phyloP scores from a whole-genome alignment of 176 grass and related monocot genomes.

The Bolboschoenus planiculmis region DNA sequence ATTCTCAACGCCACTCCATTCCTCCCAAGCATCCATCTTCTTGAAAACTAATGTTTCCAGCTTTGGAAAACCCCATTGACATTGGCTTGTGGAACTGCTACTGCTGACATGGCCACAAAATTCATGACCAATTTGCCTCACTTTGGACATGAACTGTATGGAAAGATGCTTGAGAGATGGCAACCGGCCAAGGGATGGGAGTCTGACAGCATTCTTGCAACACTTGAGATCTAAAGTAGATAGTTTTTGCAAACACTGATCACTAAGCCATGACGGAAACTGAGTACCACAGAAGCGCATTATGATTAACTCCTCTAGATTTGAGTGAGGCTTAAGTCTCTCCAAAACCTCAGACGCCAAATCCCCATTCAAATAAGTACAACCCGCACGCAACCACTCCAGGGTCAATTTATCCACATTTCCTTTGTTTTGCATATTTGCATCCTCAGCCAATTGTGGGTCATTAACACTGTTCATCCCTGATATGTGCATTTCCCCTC shows the following conservation, averaged over 20 bases:
- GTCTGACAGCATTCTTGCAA: conserved; percentile 17
- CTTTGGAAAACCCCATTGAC: conserved; percentile 15
- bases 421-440: conserved; percentile 25
- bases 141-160: conserved; percentile 17
- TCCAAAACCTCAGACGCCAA: conserved; percentile 8
- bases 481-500: conserved; percentile 34
- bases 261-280: conserved; percentile 26
- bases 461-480: conserved; percentile 29
- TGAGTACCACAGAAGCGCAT: conserved; percentile 20
- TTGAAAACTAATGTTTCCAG: conserved; percentile 32
- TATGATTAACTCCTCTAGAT: conserved; percentile 27
- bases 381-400: conserved; percentile 23
- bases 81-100: background rate
- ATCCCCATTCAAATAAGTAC: background rate
- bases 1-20: conserved; percentile 34
- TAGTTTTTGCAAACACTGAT: conserved; percentile 19
- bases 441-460: conserved; percentile 13
- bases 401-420: conserved; percentile 36
- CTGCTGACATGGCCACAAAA: conserved; percentile 23
- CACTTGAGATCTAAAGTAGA: conserved; percentile 25
- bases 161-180: conserved; percentile 39
- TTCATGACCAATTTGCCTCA: conserved; percentile 28
- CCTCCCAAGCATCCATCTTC: conserved; percentile 40
- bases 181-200: conserved; percentile 32
- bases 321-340: conserved; percentile 22